These are phyloP conservation scores for Schizosaccharomyces japonicus DNA, from an alignment of 805 yeast genomes.

Conservation along the genomic window DNA sequence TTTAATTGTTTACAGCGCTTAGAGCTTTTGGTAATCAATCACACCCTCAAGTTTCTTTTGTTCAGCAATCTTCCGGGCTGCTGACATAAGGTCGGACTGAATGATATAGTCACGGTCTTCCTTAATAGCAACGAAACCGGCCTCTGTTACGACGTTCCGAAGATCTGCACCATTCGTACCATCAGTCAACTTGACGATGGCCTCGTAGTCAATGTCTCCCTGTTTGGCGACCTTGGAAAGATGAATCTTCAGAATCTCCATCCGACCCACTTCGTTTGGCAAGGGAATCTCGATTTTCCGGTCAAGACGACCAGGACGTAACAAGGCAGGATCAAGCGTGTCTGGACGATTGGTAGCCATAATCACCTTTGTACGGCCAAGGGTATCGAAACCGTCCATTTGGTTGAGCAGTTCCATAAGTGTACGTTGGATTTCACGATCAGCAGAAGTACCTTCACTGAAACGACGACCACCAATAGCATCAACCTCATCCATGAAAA, in stretches of 20 bases:
- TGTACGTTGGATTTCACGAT: conserved; percentile 93
- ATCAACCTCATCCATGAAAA: conserved; percentile 95
- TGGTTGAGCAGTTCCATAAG: conserved; percentile 89
- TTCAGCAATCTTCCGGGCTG: conserved; percentile 91
- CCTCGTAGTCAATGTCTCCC: conserved; percentile 87
- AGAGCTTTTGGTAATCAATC: conserved; percentile 81
- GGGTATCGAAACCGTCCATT: conserved; percentile 93
- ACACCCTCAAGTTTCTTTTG: conserved; percentile 92
- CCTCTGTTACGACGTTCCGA: conserved; percentile 91
- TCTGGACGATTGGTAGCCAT: conserved; percentile 99
- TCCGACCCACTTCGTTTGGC: conserved; percentile 88
- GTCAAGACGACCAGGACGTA: conserved; percentile 93
- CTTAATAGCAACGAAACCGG: conserved; percentile 92
- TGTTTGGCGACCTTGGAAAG: conserved; percentile 60
- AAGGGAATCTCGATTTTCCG: conserved; percentile 85
- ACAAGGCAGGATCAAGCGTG: conserved; percentile 85
- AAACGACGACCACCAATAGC: conserved; percentile 97
- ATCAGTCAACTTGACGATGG: conserved; percentile 87
- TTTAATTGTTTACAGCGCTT: no score
- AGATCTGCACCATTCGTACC: conserved; percentile 98
- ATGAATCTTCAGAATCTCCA: conserved; percentile 85
- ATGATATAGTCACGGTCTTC: conserved; percentile 88
- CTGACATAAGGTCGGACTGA: conserved; percentile 89
- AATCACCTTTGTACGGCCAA: conserved; percentile 89
- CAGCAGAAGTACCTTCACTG: conserved; percentile 94